Conservation (phyloP, 148 eudicot species). For the Simmondsia chinensis region DNA sequence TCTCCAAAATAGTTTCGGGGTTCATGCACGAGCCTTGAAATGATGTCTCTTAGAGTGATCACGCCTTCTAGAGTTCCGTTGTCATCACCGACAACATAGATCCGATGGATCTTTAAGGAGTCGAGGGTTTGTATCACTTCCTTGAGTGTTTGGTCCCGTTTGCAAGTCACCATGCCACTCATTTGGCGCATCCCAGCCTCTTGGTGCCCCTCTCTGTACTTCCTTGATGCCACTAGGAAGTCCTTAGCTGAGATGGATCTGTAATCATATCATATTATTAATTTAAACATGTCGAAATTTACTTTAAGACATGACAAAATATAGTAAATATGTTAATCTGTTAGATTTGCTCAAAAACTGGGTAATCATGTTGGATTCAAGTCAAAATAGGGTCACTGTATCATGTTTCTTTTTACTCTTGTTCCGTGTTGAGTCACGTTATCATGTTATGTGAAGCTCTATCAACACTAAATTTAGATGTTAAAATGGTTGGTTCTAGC, state of each 20-base stretch:
- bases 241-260: conserved; percentile 91
- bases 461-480: no score
- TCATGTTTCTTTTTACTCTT: no score
- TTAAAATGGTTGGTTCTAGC: no score
- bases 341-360: not conserved
- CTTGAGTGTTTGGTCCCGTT: conserved; percentile 45
- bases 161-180: conserved; percentile 67
- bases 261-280: conserved; percentile 11
- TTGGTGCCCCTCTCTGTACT: conserved; percentile 47
- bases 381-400: no score
- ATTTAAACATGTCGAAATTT: not conserved
- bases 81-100: conserved; percentile 75
- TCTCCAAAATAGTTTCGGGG: conserved; percentile 92
- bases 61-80: conserved; percentile 62
- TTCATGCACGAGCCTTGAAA: conserved; percentile 90
- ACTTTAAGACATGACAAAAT: not conserved
- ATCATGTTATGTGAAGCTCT: no score
- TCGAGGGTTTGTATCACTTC: conserved; percentile 72
- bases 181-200: conserved; percentile 27
- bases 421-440: no score
- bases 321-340: not conserved
- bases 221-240: conserved; percentile 67
- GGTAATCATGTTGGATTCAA: no score
- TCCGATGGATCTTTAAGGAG: conserved; percentile 63
- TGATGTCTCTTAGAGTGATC: conserved; percentile 87